Conservation (phyloP, 2,329 filamentous ascomycete genomes). For the Aspergillus aculeatinus region DNA sequence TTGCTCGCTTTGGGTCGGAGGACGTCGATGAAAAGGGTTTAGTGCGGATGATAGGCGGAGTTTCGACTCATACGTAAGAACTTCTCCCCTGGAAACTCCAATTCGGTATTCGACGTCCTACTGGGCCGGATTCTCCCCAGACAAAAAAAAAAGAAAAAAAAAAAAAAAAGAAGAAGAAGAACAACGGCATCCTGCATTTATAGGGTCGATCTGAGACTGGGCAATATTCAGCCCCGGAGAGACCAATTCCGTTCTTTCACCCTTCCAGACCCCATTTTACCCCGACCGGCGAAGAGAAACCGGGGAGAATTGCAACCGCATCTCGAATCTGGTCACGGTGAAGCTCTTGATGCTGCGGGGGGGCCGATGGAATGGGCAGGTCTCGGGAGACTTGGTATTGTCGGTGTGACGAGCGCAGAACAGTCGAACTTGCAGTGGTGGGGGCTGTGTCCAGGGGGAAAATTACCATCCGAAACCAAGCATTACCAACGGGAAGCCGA, state of each 20-base stretch:
- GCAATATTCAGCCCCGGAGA: constrained; percentile 22
- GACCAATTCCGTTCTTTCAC: constrained; percentile 4
- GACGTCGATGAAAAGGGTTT: background rate
- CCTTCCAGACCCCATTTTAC: constrained; percentile 4
- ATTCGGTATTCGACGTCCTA: background rate
- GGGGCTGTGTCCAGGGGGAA: background rate
- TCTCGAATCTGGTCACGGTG: constrained; percentile 29
- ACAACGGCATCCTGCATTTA: constrained; percentile 18
- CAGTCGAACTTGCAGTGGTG: constrained; percentile 18
- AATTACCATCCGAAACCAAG: constrained; percentile 14
- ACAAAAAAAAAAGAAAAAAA: background rate
- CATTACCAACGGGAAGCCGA: constrained; percentile 4
- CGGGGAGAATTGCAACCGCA: constrained; percentile 22
- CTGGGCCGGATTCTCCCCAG: background rate
- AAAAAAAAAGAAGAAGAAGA: background rate
- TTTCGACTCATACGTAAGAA: background rate
- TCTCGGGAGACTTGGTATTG: background rate
- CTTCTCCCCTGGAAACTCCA: background rate
- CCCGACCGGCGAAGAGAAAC: constrained; percentile 19
- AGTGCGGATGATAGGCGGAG: background rate
- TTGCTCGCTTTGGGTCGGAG: background rate
- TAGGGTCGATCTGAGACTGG: constrained; percentile 15
- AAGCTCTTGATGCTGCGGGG: constrained; percentile 31
- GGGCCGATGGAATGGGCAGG: background rate
- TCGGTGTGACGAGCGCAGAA: constrained; percentile 7